Conservation (phyloP, 2,329 filamentous ascomycete species). For the Cryphonectria parasitica region DNA sequence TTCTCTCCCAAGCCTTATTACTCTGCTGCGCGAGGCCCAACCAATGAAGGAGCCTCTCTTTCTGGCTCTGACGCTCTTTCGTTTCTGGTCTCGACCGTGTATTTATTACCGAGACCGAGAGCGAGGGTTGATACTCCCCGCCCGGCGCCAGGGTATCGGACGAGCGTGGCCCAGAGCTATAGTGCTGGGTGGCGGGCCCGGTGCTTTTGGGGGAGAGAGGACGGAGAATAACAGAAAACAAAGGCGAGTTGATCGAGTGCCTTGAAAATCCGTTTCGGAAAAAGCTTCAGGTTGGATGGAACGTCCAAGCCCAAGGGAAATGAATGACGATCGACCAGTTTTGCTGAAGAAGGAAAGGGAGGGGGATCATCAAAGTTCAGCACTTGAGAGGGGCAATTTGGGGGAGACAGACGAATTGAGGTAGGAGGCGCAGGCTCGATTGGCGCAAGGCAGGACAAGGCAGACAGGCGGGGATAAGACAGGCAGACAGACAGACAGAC, state of each 20-base stretch:
- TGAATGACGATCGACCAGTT: too few species aligned
- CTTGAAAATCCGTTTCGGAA: too few species aligned
- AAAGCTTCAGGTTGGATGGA: too few species aligned
- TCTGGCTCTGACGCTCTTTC: not conserved
- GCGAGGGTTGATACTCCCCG: constrained; percentile 10
- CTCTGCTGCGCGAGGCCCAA: not conserved
- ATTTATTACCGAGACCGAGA: constrained; percentile 26
- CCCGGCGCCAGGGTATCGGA: not conserved
- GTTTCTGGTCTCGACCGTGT: not conserved
- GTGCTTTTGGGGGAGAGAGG: too few species aligned
- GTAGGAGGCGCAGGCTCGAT: not conserved
- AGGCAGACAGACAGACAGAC: too few species aligned
- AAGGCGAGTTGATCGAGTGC: too few species aligned
- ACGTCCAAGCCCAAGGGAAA: too few species aligned
- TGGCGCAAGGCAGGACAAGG: not conserved
- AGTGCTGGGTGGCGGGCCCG: not conserved
- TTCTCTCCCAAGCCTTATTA: constrained; percentile 10
- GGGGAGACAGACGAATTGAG: not conserved
- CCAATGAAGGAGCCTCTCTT: constrained; percentile 9
- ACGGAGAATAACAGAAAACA: too few species aligned
- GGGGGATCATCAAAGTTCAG: not conserved
- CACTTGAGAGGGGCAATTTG: not conserved
- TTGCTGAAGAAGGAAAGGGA: too few species aligned
- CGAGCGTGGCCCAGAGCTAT: not conserved
- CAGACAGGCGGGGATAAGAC: not conserved